Base-by-base conservation (phyloP, 2,329 filamentous ascomycete genomes). In the Leptographium galeiforme region DNA sequence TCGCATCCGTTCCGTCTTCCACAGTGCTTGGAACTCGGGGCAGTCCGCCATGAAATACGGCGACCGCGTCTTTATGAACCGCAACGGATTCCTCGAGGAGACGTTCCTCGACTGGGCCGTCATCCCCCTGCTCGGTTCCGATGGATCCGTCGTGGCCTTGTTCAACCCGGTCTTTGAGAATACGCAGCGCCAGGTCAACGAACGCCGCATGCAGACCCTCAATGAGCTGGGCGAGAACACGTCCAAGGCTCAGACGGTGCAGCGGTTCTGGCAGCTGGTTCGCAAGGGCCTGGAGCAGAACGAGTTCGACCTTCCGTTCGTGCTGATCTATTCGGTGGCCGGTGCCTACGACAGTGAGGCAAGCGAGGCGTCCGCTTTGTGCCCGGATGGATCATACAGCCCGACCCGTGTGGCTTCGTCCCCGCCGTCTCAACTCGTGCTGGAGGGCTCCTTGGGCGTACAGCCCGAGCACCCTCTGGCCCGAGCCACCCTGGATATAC, bases 41-140 rank as follows among this genome's bases (percentile, higher is more conserved):
- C 82, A 89, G 67, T 84, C 87, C 0, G 89, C 83, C 0, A 87
- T 90, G 84, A 91, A 89, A 65, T 82, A 90, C 58, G 87, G 93
- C 60, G 85, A 91, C 57, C 81, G 80, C 54, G 71, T 91, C 1
- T 89, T 89, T 61, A 76, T 93, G 36, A 72, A 76, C 48, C 78
- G 87, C 8, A 78, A 80, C 57, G 79, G 81, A 1, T 88, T 78
- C 57, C 67, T 88, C 1, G 86, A 94, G 65, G 87, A 93, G 63
- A 82, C 85, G 0, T 91, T 87, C 63, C 91, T 91, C 64, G 87
- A 84, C 13, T 91, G 86, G 86, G 86, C 82, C 1, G 81, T 91
- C 44, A 84, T 91, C 32, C 87, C 87, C 0, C 73, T 91, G 57
- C 78, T 91, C 1, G 87, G 86, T 4, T 74, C 76, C 41, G 83